These are phyloP conservation scores for Marasmius tenuissimus DNA, from an alignment of 1,284 basidiomycete species.

Conservation along the genomic window DNA sequence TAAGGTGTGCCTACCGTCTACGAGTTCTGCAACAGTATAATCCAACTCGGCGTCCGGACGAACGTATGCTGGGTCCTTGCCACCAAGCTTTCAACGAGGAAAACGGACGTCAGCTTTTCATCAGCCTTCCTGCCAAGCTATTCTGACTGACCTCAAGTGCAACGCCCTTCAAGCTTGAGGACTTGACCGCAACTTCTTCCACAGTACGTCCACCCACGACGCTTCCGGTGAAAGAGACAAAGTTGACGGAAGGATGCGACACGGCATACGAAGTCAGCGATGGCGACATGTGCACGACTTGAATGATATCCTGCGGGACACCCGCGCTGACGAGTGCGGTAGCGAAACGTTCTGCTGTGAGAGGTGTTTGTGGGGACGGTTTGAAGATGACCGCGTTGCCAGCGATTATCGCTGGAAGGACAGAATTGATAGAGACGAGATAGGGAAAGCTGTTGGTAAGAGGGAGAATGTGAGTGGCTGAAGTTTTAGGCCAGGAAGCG, in stretches of 20 bases:
- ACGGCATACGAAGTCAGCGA: constrained; percentile 66
- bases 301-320: constrained; percentile 74
- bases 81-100: constrained; percentile 71
- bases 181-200: constrained; percentile 59
- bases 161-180: constrained; percentile 76
- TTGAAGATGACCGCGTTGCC: constrained; percentile 92
- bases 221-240: constrained; percentile 91
- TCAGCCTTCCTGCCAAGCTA: background rate
- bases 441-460: constrained; percentile 73
- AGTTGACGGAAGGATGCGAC: constrained; percentile 69
- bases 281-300: constrained; percentile 80
- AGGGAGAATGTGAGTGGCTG: constrained; percentile 5
- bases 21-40: constrained; percentile 83
- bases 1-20: constrained; percentile 65
- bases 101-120: background rate
- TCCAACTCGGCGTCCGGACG: constrained; percentile 82
- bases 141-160: constrained; percentile 61
- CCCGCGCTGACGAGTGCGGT: constrained; percentile 71
- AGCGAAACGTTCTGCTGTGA: constrained; percentile 82
- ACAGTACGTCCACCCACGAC: constrained; percentile 68
- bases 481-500: background rate
- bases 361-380: constrained; percentile 92
- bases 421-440: constrained; percentile 85
- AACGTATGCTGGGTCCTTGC: constrained; percentile 96
- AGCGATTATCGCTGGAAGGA: constrained; percentile 85